These are phyloP conservation scores for Helicostylum pulchrum DNA, from an alignment of 192 early-diverging fungal species.

Conservation along the genomic window DNA sequence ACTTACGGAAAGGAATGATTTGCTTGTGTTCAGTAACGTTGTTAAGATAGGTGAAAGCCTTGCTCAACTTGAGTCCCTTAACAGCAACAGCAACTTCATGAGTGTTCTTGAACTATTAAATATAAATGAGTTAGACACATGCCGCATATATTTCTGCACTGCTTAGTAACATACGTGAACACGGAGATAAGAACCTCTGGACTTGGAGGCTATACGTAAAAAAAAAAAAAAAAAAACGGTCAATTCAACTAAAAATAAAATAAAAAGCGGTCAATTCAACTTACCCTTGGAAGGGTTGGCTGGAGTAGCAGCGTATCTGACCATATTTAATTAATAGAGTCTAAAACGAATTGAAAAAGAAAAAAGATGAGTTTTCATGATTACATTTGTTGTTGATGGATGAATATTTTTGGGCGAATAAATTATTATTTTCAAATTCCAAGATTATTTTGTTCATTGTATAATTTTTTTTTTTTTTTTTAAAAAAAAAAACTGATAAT, in stretches of 20 bases:
- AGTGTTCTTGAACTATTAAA: constrained; percentile 89
- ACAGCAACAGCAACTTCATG: constrained; percentile 93
- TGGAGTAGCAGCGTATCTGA: constrained; percentile 82
- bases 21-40: constrained; percentile 98
- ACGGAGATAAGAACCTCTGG: constrained; percentile 82
- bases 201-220: constrained; percentile 64
- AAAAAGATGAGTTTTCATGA: background rate
- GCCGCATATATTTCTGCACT: too few species aligned
- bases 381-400: background rate
- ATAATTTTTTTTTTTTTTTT: background rate
- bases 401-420: background rate
- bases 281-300: constrained; percentile 77
- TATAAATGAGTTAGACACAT: too few species aligned
- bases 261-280: constrained; percentile 14
- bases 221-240: constrained; percentile 17
- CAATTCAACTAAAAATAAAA: background rate
- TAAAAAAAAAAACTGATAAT: too few species aligned
- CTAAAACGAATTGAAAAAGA: background rate
- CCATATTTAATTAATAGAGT: constrained; percentile 53
- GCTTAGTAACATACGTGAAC: constrained; percentile 58
- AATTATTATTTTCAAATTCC: background rate
- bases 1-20: constrained; percentile 95
- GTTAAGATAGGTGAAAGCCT: constrained; percentile 89
- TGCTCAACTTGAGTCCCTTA: constrained; percentile 85
- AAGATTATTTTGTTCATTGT: background rate